Evolutionary conservation across 2,329 filamentous ascomycete species (phyloP), one percentile per base, ranked within the genome.

Genomic region (Hymenotorrendiella dingleyae): DNA sequence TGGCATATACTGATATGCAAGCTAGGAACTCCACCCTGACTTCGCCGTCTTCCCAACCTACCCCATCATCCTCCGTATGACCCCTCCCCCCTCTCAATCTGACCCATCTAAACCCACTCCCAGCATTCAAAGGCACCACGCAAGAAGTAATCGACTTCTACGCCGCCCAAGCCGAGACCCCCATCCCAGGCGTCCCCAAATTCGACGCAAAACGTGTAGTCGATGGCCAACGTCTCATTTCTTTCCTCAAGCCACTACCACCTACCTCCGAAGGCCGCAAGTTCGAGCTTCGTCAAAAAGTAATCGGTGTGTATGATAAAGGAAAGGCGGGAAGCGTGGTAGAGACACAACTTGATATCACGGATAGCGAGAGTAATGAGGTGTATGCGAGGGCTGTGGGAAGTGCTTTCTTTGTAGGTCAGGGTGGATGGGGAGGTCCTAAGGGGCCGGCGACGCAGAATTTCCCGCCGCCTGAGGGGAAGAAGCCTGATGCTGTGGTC

Each of bases 11-110:
- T 35, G 20, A 40, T 22, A 28, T 23, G 36, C 1, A 37, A 43
- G 11, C 12, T 52, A 91, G 86, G 90, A 96, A 68, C 77, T 94
- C 40, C 83, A 95, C 63, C 87, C 89, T 34, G 75, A 85, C 45
- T 96, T 96, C 64, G 68, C 83, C 48, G 84, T 86, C 56, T 96
- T 96, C 66, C 90, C 90, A 14, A 94, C 89, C 32, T 65, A 57
- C 57, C 50, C 55, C 4, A 49, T 54, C 32, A 47, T 55, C 17
- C 45, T 56, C 22, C 52, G 49, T 56, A 49, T 52, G 52, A 27
- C 24, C 3, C 21, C 19, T 29, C 20, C 28, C 21, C 19, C 14
- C 26, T 19, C n/a, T 36, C 16, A 6, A 21, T 5, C 11, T n/a
- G 8, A 23, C n/a, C 12, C 16, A 24, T 6, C 17, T 42, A 52